Evolutionary conservation across 257 asterid genomes (phyloP).

Genomic region (Eustoma russellianum): DNA sequence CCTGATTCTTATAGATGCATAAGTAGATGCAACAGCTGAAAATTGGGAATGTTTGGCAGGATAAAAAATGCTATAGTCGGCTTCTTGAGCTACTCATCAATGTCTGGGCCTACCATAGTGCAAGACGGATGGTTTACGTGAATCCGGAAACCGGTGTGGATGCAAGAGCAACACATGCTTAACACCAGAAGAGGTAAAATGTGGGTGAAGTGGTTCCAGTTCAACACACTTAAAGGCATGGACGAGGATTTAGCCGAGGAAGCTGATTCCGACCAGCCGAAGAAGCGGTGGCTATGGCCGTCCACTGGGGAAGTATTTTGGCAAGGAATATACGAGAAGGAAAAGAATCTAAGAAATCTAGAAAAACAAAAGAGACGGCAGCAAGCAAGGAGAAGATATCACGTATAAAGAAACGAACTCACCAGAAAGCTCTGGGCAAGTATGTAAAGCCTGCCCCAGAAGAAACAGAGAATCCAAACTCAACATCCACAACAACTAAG

Average conservation of each 20-base stretch:
- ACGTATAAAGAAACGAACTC: slow-evolving; percentile 57
- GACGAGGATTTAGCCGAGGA: slow-evolving; percentile 94
- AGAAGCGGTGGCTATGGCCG: slow-evolving; percentile 79
- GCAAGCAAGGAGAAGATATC: slow-evolving; percentile 66
- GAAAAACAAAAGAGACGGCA: slow-evolving; percentile 67
- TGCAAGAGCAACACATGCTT: slow-evolving; percentile 71
- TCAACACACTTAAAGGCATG: slow-evolving; percentile 65
- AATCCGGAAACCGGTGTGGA: slow-evolving; percentile 57
- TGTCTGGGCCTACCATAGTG: slow-evolving; percentile 96
- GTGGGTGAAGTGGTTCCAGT: slow-evolving; percentile 91
- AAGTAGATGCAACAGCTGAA: background rate
- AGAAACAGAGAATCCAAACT: slow-evolving; percentile 20
- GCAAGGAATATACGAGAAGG: slow-evolving; percentile 72
- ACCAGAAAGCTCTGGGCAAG: slow-evolving; percentile 71
- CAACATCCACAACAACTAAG: slow-evolving; percentile 21
- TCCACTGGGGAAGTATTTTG: slow-evolving; percentile 81
- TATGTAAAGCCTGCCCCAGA: slow-evolving; percentile 68
- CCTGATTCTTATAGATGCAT: background rate
- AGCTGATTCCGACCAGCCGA: slow-evolving; percentile 49
- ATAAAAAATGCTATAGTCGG: slow-evolving; percentile 81
- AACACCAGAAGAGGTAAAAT: slow-evolving; percentile 61
- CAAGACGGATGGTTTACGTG: slow-evolving; percentile 69
- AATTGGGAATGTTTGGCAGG: slow-evolving; percentile 34
- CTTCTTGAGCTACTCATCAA: slow-evolving; percentile 77
- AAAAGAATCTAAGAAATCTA: slow-evolving; percentile 38